These are phyloP conservation scores for Hericium coralloides DNA, from an alignment of 768 basidiomycete genomes.

Conservation along the genomic window DNA sequence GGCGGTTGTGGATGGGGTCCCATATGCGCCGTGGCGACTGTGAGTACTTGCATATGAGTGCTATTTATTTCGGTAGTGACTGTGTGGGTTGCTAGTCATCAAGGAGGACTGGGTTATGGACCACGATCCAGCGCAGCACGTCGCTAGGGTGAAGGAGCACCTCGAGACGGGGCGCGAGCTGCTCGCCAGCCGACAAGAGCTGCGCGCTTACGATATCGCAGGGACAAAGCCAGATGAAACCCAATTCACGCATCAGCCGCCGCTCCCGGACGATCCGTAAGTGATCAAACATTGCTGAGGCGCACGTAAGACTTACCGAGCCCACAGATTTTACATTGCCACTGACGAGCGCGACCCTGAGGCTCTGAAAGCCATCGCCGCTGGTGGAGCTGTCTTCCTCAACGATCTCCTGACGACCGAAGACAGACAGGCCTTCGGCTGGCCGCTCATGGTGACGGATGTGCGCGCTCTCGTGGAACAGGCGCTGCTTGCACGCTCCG, in stretches of 20 bases:
- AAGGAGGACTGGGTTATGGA: constrained; percentile 29
- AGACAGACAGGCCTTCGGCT: constrained; percentile 30
- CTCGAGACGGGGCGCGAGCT: constrained; percentile 20
- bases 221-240: constrained; percentile 3
- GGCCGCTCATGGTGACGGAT: constrained; percentile 36
- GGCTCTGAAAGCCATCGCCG: constrained; percentile 23
- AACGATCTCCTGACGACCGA: constrained; percentile 32
- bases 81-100: constrained; percentile 15
- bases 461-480: constrained; percentile 36
- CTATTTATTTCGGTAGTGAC: too few species aligned
- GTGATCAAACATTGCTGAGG: background rate
- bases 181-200: constrained; percentile 11
- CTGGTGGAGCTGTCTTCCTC: constrained; percentile 31
- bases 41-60: constrained; percentile 12
- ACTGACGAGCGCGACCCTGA: constrained; percentile 34
- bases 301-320: background rate
- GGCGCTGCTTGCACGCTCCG: constrained; percentile 23
- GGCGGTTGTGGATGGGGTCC: constrained; percentile 32
- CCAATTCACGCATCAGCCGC: constrained; percentile 1
- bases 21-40: constrained; percentile 38
- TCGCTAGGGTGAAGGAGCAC: constrained; percentile 24
- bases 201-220: constrained; percentile 2
- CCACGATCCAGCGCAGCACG: constrained; percentile 24
- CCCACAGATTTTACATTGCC: constrained; percentile 26
- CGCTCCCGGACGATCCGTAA: constrained; percentile 3